Base-by-base conservation (phyloP, 73 alveolate genomes). In the Stentor coeruleus region DNA sequence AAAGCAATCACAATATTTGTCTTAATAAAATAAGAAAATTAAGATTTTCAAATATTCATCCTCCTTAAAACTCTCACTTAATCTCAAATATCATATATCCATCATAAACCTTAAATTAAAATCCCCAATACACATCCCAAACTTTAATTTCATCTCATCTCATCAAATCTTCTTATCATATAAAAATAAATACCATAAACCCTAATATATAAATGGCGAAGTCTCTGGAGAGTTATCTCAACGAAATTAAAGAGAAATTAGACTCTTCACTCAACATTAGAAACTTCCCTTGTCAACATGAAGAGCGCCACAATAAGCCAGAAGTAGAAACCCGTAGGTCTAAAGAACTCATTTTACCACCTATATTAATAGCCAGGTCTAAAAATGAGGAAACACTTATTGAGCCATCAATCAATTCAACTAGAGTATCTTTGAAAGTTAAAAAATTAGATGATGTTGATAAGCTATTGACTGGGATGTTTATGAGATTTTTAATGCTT, bases 271-370 rank as follows among this genome's bases (percentile, higher is more conserved):
- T 91, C 39, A 82, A 86, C 82, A 39, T 91, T 3, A 37, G 93
- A 35, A 90, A 39, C 26, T 91, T 90, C 82, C 95, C 97, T 14
- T 89, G 93, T 33, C 92, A 90, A 76, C 59, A 89, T 31, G 94
- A 83, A 14, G 97, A 91, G 77, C 86, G 92, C 73, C 88, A 84
- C 55, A 86, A 84, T 58, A 94, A 89, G 74, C 97, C 97, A 1
- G 95, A 92, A 55, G 89, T 92, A 14, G 96, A 92, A 82, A 83
- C 88, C 39, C 33, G 85, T 39, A 95, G 87, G 49, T 86, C 82
- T 60, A 20, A 49, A 20, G 94, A 83, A 58, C 84, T 92, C 14
- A 26, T 89, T 57, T 81, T 90, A 85, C 92, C 89, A 55, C 95
- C 95, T n/a, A 42, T 92, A 30, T 33, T 87, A 11, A 82, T 92